Base-by-base conservation (phyloP, 2,329 filamentous ascomycete genomes). In the Talaromyces atroroseus region DNA sequence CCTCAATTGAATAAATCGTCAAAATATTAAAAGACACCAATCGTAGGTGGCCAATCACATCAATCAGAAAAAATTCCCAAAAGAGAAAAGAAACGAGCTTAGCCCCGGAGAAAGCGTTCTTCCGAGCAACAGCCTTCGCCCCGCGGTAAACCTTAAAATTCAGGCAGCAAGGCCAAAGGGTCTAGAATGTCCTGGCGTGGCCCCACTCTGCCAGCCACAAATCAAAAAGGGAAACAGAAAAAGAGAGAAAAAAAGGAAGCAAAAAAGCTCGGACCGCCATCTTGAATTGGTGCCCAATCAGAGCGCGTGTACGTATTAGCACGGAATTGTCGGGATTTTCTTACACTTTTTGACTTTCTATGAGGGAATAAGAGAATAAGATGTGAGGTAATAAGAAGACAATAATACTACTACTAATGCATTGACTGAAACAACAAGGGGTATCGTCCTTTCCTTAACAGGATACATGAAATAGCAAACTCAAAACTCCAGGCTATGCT, bases 401-500 rank as follows among this genome's bases (percentile, higher is more conserved):
- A 36, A 36, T 36, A 6, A 29, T 26, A 8, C 4, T 26, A 12
- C 14, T 36, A 16, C 3, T 36, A 14, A 36, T 36, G 14, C 38
- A 42, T 10, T 18, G 3, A 5, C 10, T 18, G 38, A 49, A 54
- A 32, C 14, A 45, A 36, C 24, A 48, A 45, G 52, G 40, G 40
- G 40, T 44, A 44, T 44, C 40, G 18, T 18, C n/a, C 18, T 18
- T 5, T 42, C 16, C 38, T 20, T n/a, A 14, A 38, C 10, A 38
- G 14, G 18, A 34, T 42, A 48, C 52, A 54, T 49, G 52, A 44
- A 21, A 23, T 5, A 32, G 26, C 52, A 26, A 26, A n/a, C 16
- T 12, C 14, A 60, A 47, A 68, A 57, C 51, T 61, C 63, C 42
- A 66, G 56, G 49, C 68, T 64, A 23, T 64, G 66, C 55, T 69